phyloP scores from a whole-genome alignment of 345 rosid genomes.

The Mangifera indica region DNA sequence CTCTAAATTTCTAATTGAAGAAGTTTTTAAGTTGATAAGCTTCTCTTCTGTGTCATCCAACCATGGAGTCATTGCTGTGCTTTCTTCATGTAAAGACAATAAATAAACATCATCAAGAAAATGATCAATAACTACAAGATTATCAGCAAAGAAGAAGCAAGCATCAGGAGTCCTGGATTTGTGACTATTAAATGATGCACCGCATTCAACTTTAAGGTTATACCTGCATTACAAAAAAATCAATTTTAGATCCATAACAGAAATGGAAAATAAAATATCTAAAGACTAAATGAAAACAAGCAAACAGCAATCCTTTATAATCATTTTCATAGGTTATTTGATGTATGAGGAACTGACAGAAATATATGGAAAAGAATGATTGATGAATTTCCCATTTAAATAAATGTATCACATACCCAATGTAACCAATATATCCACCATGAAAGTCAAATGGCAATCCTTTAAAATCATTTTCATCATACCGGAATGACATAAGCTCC shows the following conservation, averaged over 20 bases:
- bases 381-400: conserved; percentile 15
- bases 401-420: conserved; percentile 61
- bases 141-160: conserved; percentile 84
- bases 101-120: conserved; percentile 62
- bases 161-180: conserved; percentile 90
- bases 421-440: conserved; percentile 92
- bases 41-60: conserved; percentile 63
- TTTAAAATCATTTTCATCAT: conserved; percentile 66
- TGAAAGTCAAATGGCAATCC: conserved; percentile 87
- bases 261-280: too few species aligned
- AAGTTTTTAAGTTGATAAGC: conserved; percentile 45
- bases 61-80: conserved; percentile 42
- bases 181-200: conserved; percentile 59
- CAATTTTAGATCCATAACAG: background rate
- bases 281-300: background rate
- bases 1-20: conserved; percentile 27
- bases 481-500: conserved; percentile 71
- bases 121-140: conserved; percentile 75
- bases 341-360: background rate
- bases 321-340: background rate
- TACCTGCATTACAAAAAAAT: conserved; percentile 50
- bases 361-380: background rate
- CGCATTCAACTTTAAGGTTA: conserved; percentile 90
- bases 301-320: background rate
- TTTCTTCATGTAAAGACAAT: conserved; percentile 56